A percentile compares a stretch with the other conserved stretches of the same genome.
Conservation (phyloP, 2,329 filamentous ascomycete genomes). For the Pyrenophora tritici-repentis region DNA sequence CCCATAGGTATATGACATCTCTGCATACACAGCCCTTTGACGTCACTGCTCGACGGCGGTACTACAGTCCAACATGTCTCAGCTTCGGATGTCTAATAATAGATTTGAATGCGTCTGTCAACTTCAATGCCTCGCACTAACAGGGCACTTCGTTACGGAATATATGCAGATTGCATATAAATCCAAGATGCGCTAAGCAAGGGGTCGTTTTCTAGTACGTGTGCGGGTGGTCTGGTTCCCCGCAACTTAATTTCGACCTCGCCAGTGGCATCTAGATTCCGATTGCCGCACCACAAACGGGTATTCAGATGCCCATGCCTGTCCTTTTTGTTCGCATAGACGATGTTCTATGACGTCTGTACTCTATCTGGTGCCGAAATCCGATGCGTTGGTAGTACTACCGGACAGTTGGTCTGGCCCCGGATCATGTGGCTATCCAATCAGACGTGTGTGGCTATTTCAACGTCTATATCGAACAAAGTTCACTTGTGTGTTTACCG, state of each 20-base stretch:
- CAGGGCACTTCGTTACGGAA: not conserved
- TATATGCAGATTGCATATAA: not conserved
- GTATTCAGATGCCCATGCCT: not conserved
- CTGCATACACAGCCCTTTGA: not conserved
- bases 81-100: not conserved
- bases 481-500: not conserved
- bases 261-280: not conserved
- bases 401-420: not conserved
- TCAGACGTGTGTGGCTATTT: not conserved
- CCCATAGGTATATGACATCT: not conserved
- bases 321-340: not conserved
- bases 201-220: slow-evolving; percentile 1
- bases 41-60: not conserved
- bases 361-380: not conserved
- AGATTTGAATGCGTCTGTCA: not conserved
- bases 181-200: slow-evolving; percentile 3
- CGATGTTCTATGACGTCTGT: not conserved
- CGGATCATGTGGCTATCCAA: not conserved
- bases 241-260: slow-evolving; percentile 5
- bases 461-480: not conserved
- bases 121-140: not conserved
- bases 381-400: slow-evolving; percentile 2
- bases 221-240: slow-evolving; percentile 1
- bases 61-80: not conserved
- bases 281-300: not conserved